Evolutionary conservation across 176 grass and related monocot genomes (phyloP).

Genomic region (Hordeum marinum): DNA sequence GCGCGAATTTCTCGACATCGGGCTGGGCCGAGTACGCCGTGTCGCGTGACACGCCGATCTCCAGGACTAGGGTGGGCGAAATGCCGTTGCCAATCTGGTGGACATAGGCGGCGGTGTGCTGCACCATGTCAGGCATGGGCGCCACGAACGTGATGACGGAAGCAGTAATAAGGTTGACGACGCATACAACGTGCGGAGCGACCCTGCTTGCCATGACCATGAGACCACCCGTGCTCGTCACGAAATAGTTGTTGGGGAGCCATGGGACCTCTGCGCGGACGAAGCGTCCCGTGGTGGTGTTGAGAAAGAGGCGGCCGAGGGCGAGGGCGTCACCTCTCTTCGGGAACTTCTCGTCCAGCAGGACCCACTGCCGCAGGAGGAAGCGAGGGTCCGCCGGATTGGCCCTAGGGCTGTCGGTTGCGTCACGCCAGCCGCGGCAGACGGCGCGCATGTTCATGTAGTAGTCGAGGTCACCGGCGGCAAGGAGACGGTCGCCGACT

Average conservation of each 20-base stretch:
- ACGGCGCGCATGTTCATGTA: too few relatives aligned
- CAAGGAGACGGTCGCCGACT: too few relatives aligned
- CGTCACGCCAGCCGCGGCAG: too few relatives aligned
- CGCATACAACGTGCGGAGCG: background rate
- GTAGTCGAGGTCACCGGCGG: too few relatives aligned
- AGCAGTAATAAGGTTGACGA: background rate
- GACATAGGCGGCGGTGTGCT: background rate
- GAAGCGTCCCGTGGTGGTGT: background rate
- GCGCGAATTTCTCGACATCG: background rate
- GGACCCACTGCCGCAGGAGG: too few relatives aligned
- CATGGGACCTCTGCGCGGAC: background rate
- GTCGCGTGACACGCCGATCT: background rate
- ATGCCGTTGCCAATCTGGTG: background rate
- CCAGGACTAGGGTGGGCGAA: background rate
- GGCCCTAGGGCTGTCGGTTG: too few relatives aligned
- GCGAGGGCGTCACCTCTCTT: too few relatives aligned
- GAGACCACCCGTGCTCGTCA: background rate
- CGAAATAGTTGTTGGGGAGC: background rate
- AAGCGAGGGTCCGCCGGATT: too few relatives aligned
- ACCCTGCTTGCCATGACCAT: background rate
- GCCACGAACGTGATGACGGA: background rate
- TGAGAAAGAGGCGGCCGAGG: slow-evolving; percentile 5
- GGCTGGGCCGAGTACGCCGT: background rate
- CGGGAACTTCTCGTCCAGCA: too few relatives aligned
- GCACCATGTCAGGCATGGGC: background rate